These are phyloP conservation scores for Solanum pimpinellifolium DNA, from an alignment of 257 asterid genomes.

Conservation along the genomic window DNA sequence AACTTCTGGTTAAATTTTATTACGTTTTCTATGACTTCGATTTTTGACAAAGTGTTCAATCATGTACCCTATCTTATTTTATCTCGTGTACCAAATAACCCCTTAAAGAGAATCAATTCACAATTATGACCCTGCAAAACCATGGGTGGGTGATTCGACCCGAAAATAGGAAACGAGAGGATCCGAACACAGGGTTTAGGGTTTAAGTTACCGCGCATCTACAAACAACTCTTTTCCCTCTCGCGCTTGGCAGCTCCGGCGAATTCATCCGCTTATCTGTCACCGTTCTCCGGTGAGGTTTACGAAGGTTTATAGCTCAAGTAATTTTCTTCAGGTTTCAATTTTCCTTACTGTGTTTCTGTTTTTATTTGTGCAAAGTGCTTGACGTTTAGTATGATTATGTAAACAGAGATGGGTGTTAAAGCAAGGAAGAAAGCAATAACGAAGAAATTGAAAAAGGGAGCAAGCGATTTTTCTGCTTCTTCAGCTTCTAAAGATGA, in stretches of 20 bases:
- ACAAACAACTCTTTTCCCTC: no score
- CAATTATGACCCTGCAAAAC: background rate
- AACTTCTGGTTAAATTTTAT: no score
- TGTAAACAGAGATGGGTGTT: constrained; percentile 22
- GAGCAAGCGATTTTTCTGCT: constrained; percentile 28
- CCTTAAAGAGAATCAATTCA: no score
- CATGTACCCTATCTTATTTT: no score
- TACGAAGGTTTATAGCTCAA: background rate
- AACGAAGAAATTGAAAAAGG: constrained; percentile 35
- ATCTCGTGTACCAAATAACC: no score
- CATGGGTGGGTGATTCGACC: background rate
- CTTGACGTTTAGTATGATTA: background rate
- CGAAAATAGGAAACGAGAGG: background rate
- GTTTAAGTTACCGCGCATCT: background rate
- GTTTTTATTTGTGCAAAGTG: background rate
- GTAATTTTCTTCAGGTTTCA: background rate
- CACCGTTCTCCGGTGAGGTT: background rate
- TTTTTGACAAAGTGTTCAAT: no score
- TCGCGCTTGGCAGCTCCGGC: background rate
- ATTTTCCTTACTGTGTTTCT: background rate
- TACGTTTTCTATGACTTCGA: no score
- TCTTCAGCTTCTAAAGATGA: constrained; percentile 23
- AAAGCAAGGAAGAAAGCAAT: constrained; percentile 42
- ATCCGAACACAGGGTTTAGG: background rate
- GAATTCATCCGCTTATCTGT: background rate